Conservation (phyloP, 2,329 filamentous ascomycete genomes). For the Calonectria fujianensis region DNA sequence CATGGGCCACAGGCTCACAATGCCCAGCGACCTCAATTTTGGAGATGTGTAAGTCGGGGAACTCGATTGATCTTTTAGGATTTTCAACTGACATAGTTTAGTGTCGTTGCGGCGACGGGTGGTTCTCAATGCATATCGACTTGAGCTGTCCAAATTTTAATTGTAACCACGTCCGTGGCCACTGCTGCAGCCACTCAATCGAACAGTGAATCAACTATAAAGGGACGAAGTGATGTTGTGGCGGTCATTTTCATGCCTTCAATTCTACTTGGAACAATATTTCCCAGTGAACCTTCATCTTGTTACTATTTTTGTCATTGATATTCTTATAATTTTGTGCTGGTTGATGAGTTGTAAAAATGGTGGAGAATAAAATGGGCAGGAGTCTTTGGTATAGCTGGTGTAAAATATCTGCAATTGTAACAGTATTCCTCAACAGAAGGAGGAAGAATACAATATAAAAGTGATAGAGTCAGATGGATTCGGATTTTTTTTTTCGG, state of each 20-base stretch:
- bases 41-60: constrained; percentile 1
- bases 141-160: not conserved
- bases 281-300: not conserved
- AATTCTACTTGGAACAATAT: not conserved
- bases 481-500: not conserved
- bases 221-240: not conserved
- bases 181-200: not conserved
- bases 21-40: not conserved
- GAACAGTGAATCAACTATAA: not conserved
- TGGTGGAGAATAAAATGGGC: not conserved
- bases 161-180: not conserved
- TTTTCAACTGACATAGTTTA: not conserved
- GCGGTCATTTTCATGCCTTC: not conserved
- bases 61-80: no score
- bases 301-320: not conserved
- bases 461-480: not conserved
- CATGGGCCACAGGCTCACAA: not conserved
- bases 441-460: not conserved
- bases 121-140: constrained; percentile 9
- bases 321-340: not conserved
- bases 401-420: not conserved
- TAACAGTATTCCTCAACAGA: not conserved
- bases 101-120: constrained; percentile 13
- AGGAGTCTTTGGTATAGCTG: not conserved
- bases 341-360: not conserved